Percentiles rank a stretch among this genome's conserved stretches.
phyloP scores from a whole-genome alignment of 75 land plant genomes.

The Azolla pinnata region DNA sequence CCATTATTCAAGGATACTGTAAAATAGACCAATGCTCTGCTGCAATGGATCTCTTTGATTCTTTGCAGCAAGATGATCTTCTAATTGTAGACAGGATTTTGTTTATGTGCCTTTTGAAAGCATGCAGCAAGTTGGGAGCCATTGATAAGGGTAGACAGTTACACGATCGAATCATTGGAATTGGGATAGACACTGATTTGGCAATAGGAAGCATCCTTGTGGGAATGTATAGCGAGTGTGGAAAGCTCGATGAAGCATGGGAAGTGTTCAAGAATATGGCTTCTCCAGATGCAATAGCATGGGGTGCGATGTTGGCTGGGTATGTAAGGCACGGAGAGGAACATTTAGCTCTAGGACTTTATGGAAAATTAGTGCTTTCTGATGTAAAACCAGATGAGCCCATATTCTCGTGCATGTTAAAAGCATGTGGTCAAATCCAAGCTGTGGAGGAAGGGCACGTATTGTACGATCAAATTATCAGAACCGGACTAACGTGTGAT shows the following conservation, averaged over 20 bases:
- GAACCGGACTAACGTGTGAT: conserved; percentile 20
- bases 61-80: not conserved
- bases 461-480: conserved; percentile 35
- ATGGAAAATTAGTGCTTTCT: not conserved
- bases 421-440: conserved; percentile 30
- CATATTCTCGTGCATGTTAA: not conserved
- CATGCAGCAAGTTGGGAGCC: conserved; percentile 11
- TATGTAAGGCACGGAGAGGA: not conserved
- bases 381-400: not conserved
- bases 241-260: conserved; percentile 15
- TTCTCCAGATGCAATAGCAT: not conserved
- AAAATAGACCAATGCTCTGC: not conserved
- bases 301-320: conserved; percentile 5
- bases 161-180: conserved; percentile 2
- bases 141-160: conserved; percentile 12
- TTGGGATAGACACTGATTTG: conserved; percentile 13
- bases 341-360: not conserved
- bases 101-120: not conserved
- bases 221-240: conserved; percentile 20
- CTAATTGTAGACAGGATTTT: not conserved
- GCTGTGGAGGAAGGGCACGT: conserved; percentile 20
- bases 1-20: not conserved
- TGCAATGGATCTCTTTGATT: not conserved
- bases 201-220: conserved; percentile 16
- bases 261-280: conserved; percentile 16